phyloP scores from a whole-genome alignment of 768 basidiomycete species.

The Tephrocybe sp. region DNA sequence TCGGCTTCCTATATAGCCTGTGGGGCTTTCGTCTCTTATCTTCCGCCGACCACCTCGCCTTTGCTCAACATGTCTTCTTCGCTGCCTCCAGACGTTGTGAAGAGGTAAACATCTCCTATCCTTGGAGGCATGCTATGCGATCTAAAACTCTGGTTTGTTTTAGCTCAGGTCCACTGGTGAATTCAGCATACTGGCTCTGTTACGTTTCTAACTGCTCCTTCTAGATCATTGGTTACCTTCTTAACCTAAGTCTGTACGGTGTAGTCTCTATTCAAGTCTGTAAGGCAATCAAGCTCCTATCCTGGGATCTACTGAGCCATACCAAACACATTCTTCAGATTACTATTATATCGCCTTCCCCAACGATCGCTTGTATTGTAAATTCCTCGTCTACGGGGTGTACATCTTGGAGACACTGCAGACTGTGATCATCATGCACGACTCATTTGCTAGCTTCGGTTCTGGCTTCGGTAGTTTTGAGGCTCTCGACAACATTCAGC shows the following conservation, averaged over 20 bases:
- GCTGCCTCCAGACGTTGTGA: slow-evolving; percentile 14
- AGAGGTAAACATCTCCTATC: slow-evolving; percentile 9
- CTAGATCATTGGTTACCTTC: slow-evolving; percentile 28
- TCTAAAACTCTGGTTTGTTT: not conserved
- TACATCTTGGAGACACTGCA: slow-evolving; percentile 28
- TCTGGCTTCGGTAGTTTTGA: slow-evolving; percentile 24
- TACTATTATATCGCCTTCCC: slow-evolving; percentile 32
- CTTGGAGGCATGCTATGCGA: no score
- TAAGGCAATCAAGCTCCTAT: slow-evolving; percentile 11
- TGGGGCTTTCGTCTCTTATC: not conserved
- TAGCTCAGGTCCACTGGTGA: slow-evolving; percentile 22
- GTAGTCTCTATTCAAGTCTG: slow-evolving; percentile 30
- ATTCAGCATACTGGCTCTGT: not conserved
- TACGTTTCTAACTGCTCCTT: not conserved
- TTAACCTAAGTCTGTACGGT: slow-evolving; percentile 29
- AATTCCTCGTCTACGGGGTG: slow-evolving; percentile 25
- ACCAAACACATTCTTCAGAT: slow-evolving; percentile 14
- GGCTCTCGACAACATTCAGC: slow-evolving; percentile 22
- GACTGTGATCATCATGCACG: slow-evolving; percentile 23
- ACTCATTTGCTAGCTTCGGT: slow-evolving; percentile 27
- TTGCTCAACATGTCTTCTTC: slow-evolving; percentile 9
- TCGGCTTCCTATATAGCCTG: not conserved
- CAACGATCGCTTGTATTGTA: slow-evolving; percentile 21
- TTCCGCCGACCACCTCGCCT: not conserved
- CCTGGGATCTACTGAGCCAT: not conserved